phyloP scores from a whole-genome alignment of 1,139 yeast species.

The Saccharomycopsis crataegensis region DNA sequence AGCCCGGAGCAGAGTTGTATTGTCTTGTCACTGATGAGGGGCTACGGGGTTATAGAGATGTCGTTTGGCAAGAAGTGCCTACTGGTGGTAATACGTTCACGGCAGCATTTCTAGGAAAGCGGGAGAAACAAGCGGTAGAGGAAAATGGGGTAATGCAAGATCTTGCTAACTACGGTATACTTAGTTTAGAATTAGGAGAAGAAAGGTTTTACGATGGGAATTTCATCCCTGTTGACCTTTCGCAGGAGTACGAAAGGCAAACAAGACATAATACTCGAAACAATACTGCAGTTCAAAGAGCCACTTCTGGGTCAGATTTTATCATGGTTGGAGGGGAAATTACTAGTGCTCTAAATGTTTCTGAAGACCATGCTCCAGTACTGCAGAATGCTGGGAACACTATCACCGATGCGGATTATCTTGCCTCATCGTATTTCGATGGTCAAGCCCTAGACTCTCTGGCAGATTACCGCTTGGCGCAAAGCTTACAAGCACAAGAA shows the following conservation, averaged over 20 bases:
- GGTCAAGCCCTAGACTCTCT: slow-evolving; percentile 1
- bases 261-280: too few species aligned
- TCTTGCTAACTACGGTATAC: too few species aligned
- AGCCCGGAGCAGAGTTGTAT: slow-evolving; percentile 39
- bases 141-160: too few species aligned
- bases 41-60: slow-evolving; percentile 38
- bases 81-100: slow-evolving; percentile 34
- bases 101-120: too few species aligned
- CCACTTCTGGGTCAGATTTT: too few species aligned
- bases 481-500: slow-evolving; percentile 54
- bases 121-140: too few species aligned
- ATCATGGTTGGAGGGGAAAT: too few species aligned
- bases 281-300: too few species aligned
- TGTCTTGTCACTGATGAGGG: slow-evolving; percentile 69
- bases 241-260: slow-evolving; percentile 6
- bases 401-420: not conserved
- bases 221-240: slow-evolving; percentile 36
- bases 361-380: too few species aligned
- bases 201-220: slow-evolving; percentile 62
- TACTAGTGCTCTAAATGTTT: too few species aligned
- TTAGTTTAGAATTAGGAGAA: slow-evolving; percentile 27
- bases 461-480: slow-evolving; percentile 40
- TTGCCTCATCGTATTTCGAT: slow-evolving; percentile 5
- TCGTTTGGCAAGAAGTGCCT: slow-evolving; percentile 73
- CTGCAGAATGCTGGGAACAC: too few species aligned